phyloP scores from a whole-genome alignment of 78 protist species.

The Dictyostelium capitatum region DNA sequence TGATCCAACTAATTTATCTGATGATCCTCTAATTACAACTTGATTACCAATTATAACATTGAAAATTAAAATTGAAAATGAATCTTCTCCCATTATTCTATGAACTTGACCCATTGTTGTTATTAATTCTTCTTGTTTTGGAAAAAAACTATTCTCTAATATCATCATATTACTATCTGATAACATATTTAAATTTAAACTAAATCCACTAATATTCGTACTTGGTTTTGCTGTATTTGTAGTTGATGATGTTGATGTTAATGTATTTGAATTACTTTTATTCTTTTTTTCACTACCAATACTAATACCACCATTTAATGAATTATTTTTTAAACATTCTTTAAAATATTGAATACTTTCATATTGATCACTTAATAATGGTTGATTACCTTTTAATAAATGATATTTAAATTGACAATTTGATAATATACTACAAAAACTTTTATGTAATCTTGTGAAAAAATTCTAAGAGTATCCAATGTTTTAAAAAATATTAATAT shows the following conservation, averaged over 20 bases:
- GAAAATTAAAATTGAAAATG: slow-evolving; percentile 7
- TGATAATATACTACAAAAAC: slow-evolving; percentile 32
- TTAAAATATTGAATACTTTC: slow-evolving; percentile 7
- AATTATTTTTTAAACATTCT: background rate
- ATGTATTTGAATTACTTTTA: background rate
- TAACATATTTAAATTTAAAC: background rate
- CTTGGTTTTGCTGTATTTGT: background rate
- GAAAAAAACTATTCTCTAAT: slow-evolving; percentile 32
- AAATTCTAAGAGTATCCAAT: background rate
- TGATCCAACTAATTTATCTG: slow-evolving; percentile 8
- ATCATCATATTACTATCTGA: background rate
- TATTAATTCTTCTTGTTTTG: slow-evolving; percentile 21
- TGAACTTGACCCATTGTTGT: slow-evolving; percentile 5
- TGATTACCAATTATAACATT: slow-evolving; percentile 56
- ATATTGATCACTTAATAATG: slow-evolving; percentile 26
- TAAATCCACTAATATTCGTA: slow-evolving; percentile 4
- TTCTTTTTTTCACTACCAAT: background rate
- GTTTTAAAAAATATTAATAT: too few relatives aligned
- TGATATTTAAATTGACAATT: slow-evolving; percentile 38
- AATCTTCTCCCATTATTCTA: slow-evolving; percentile 30
- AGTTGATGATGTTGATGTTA: background rate
- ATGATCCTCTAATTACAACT: slow-evolving; percentile 15
- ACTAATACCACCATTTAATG: background rate
- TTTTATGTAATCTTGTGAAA: slow-evolving; percentile 33
- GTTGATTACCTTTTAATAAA: background rate